Percentiles rank a stretch among this genome's conserved stretches.
These are phyloP conservation scores for Ormosia semicastrata DNA, from an alignment of 306 rosid species.

Conservation along the genomic window DNA sequence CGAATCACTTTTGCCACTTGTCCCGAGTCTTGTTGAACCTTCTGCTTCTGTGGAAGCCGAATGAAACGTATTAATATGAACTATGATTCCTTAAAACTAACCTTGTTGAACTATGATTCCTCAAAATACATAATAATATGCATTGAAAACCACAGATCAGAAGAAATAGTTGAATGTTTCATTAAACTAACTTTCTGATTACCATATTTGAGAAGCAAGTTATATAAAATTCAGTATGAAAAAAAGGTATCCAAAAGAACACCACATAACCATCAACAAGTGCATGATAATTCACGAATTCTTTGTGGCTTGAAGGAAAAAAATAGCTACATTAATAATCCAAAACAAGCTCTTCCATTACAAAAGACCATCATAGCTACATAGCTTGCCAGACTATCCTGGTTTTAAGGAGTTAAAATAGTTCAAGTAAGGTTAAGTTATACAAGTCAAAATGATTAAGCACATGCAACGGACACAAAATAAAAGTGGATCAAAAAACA, in stretches of 20 bases:
- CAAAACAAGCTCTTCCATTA: neutral
- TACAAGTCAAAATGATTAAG: neutral
- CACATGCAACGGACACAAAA: too few relatives aligned
- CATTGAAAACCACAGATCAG: neutral
- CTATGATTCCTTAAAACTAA: too few relatives aligned
- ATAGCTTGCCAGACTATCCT: neutral
- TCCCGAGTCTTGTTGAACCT: conserved; percentile 48
- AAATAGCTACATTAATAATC: neutral
- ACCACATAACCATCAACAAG: neutral
- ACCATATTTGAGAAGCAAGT: neutral
- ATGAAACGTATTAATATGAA: conserved; percentile 21
- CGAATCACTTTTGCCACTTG: conserved; percentile 53
- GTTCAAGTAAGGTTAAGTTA: neutral
- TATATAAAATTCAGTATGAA: neutral
- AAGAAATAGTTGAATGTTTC: neutral
- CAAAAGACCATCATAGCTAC: neutral
- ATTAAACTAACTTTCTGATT: conserved; percentile 13
- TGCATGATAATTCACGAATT: neutral
- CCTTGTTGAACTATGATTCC: too few relatives aligned
- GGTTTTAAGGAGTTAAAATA: neutral
- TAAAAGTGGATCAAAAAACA: conserved; percentile 3
- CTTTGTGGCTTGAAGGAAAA: neutral
- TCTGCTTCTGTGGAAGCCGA: conserved; percentile 64
- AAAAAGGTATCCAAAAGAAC: neutral
- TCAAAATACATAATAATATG: neutral